Percentiles rank a stretch among this genome's conserved stretches.
These are phyloP conservation scores for Fomitiporia mediterranea DNA, from an alignment of 1,284 basidiomycete genomes.

Conservation along the genomic window DNA sequence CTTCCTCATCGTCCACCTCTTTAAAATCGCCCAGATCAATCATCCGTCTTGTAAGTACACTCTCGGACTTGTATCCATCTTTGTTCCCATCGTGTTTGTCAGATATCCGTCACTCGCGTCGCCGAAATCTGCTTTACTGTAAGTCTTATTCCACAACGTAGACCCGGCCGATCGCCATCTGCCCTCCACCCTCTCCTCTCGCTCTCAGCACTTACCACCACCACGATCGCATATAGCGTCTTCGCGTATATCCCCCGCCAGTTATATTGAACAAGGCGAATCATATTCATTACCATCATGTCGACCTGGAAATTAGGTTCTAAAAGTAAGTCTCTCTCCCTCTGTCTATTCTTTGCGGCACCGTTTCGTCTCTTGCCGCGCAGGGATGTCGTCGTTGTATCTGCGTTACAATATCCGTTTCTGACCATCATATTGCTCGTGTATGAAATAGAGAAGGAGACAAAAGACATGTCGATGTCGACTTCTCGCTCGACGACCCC, in stretches of 20 bases:
- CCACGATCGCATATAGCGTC: background rate
- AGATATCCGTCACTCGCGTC: background rate
- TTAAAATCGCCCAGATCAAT: too few relatives aligned
- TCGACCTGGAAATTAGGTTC: constrained; percentile 43
- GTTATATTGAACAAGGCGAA: background rate
- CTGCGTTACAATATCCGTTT: background rate
- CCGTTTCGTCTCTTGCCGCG: background rate
- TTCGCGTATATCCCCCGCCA: background rate
- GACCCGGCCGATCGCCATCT: background rate
- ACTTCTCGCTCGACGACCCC: constrained; percentile 68
- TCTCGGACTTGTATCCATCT: too few relatives aligned
- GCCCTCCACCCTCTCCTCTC: background rate
- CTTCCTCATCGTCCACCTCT: background rate
- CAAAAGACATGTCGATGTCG: constrained; percentile 48
- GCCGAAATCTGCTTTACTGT: background rate
- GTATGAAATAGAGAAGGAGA: constrained; percentile 49
- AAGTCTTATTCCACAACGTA: too few relatives aligned
- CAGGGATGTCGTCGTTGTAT: background rate
- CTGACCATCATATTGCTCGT: constrained; percentile 25
- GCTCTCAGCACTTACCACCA: background rate
- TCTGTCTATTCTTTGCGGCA: background rate
- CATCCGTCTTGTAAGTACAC: too few relatives aligned
- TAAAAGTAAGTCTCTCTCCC: constrained; percentile 34
- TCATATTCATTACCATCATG: constrained; percentile 25
- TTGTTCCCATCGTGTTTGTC: background rate